Evolutionary conservation across 768 basidiomycete genomes (phyloP), one percentile per base, ranked within the genome.

Genomic region (Lyophyllum decastes): DNA sequence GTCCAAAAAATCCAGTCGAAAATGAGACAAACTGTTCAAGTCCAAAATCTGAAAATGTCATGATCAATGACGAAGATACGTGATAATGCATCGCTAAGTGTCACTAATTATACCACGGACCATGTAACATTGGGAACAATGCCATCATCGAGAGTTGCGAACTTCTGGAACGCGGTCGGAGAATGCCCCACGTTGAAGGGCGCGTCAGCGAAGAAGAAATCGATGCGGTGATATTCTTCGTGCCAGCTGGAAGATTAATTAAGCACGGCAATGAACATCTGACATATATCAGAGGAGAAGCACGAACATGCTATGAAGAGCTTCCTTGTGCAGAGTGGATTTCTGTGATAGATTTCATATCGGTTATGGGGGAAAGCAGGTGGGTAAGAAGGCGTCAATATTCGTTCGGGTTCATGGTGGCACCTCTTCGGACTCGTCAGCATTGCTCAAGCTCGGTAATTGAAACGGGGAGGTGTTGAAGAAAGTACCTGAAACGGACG

Each of bases 381-480:
- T 27, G 27, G 45, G 14, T 3, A 4, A 38, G 14, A 12, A 38
- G 14, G 35, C 16, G 40, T 52, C 24, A 56, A 26, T 61, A 69
- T 68, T 65, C 64, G 64, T 70, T 70, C 0, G 69, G 70, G 54
- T 72, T 70, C 0, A 56, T 26, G 16, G 66, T 67, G 0, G 69
- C 69, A 21, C 67, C 67, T 8, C 70, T 72, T 48, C 17, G 22
- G 19, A 10, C 40, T 25, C 49, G 17, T 22, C 21, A 24, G 25
- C 35, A 7, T 38, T 12, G 35, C 35, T 16, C 35, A 38, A n/a
- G 30, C 21, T 26, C 17, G 6, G n/a, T 25, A 16, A 55, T 38
- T 43, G 11, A 34, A 26, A 76, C 75, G 74, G 75, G 57, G 64
- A 76, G 11, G 54, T 54, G 47, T 68, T 67, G 65, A 75, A 79